phyloP scores from a whole-genome alignment of 331 rosid species.

The Acacia concinna region DNA sequence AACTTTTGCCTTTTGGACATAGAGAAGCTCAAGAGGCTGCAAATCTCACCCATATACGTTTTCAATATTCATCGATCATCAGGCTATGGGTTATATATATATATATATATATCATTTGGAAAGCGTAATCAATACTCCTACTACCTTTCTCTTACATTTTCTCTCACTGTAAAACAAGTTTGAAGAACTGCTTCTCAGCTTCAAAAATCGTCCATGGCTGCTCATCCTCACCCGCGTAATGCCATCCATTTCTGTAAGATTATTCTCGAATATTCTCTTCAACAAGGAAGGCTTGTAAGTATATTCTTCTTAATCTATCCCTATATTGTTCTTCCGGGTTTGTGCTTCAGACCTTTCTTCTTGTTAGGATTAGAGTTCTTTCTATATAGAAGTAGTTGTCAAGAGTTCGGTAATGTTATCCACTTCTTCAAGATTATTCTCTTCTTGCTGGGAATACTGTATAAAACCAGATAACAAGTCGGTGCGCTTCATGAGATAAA shows the following conservation, averaged over 20 bases:
- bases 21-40: background rate
- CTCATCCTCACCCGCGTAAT: background rate
- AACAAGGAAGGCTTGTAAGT: conserved; percentile 27
- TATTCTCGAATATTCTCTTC: background rate
- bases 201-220: conserved; percentile 3
- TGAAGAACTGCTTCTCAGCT: background rate
- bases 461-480: background rate
- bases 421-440: too few relatives aligned
- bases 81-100: too few relatives aligned
- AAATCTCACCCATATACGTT: background rate
- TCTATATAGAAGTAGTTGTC: too few relatives aligned
- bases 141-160: background rate
- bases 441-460: background rate
- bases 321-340: background rate
- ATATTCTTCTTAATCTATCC: too few relatives aligned
- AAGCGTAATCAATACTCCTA: too few relatives aligned
- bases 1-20: background rate
- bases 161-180: background rate
- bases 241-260: conserved; percentile 22
- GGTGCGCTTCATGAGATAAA: background rate
- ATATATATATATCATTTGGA: too few relatives aligned
- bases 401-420: too few relatives aligned
- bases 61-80: background rate
- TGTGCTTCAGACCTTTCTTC: background rate
- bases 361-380: background rate